phyloP scores from a whole-genome alignment of 768 basidiomycete genomes.

The Mycena metata region DNA sequence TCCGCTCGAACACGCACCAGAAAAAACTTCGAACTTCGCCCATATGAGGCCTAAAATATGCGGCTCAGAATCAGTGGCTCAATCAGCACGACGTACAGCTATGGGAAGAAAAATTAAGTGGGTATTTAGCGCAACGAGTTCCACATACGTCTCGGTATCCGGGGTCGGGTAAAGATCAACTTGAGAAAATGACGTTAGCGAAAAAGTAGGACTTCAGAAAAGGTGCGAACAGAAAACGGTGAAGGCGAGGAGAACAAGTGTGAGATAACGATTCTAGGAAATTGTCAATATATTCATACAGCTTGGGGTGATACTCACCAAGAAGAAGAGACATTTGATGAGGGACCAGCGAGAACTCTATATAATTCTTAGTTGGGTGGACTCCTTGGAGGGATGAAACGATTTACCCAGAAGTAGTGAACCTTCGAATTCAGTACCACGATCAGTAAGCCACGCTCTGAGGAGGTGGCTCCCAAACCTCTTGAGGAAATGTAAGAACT shows the following conservation, averaged over 20 bases:
- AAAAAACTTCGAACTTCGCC: conserved; percentile 37
- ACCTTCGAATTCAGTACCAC: conserved; percentile 12
- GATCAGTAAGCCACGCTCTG: background rate
- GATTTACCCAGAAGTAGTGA: conserved; percentile 35
- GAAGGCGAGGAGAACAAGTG: conserved; percentile 28
- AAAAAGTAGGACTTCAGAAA: background rate
- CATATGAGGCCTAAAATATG: conserved; percentile 28
- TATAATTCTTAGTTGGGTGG: background rate
- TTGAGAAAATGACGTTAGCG: conserved; percentile 1
- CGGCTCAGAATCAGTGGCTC: background rate
- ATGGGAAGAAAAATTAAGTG: background rate
- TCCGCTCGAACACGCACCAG: conserved; percentile 2
- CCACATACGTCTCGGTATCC: conserved; percentile 29
- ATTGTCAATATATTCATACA: background rate
- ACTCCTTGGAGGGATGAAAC: background rate
- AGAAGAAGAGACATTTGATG: conserved; percentile 35
- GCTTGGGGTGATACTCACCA: conserved; percentile 11
- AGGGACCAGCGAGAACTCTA: conserved; percentile 35
- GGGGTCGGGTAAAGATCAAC: conserved; percentile 35
- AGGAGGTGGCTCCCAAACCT: conserved; percentile 12
- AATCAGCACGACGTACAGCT: conserved; percentile 19
- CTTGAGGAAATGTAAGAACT: conserved; percentile 35
- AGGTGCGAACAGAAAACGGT: conserved; percentile 30
- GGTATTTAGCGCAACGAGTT: background rate
- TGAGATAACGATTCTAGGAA: conserved; percentile 36